These are phyloP conservation scores for Pseudomassariella vexata DNA, from an alignment of 2,329 filamentous ascomycete species.

Conservation along the genomic window DNA sequence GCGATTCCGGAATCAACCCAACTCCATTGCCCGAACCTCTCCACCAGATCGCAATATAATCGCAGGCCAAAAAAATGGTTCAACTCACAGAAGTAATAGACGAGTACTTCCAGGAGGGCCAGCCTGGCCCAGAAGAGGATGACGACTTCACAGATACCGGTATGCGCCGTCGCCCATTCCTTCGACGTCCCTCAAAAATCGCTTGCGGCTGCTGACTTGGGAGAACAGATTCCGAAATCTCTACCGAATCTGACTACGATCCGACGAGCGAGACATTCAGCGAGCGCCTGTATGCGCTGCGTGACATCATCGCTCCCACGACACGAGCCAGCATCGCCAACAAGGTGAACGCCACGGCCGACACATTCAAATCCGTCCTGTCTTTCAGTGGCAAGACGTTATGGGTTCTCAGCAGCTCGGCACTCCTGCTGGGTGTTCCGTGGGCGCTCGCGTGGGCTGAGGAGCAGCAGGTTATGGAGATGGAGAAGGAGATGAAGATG, in stretches of 20 bases:
- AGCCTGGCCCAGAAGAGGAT: slow-evolving; percentile 68
- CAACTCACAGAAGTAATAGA: slow-evolving; percentile 95
- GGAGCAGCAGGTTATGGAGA: slow-evolving; percentile 94
- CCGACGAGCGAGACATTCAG: slow-evolving; percentile 51
- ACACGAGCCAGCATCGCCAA: slow-evolving; percentile 63
- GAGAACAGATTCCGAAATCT: slow-evolving; percentile 70
- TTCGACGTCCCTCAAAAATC: neutral
- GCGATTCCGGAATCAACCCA: neutral
- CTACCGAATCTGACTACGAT: slow-evolving; percentile 69
- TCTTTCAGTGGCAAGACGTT: slow-evolving; percentile 77
- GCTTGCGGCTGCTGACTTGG: slow-evolving; percentile 1
- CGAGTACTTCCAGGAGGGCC: slow-evolving; percentile 78
- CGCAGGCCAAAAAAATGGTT: slow-evolving; percentile 58
- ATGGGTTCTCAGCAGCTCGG: slow-evolving; percentile 87
- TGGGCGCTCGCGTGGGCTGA: slow-evolving; percentile 90
- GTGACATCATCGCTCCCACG: slow-evolving; percentile 70
- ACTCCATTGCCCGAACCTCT: neutral
- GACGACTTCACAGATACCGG: slow-evolving; percentile 93
- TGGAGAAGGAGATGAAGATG: slow-evolving; percentile 97
- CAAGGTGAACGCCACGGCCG: slow-evolving; percentile 49
- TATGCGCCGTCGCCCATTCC: slow-evolving; percentile 35
- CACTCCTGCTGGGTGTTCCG: slow-evolving; percentile 83
- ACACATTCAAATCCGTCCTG: slow-evolving; percentile 54
- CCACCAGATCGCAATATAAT: neutral
- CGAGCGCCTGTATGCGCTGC: slow-evolving; percentile 66